Percentiles rank a stretch among this genome's conserved stretches.
Conservation (phyloP, 305 asterid genomes). For the Fraxinus sp. region DNA sequence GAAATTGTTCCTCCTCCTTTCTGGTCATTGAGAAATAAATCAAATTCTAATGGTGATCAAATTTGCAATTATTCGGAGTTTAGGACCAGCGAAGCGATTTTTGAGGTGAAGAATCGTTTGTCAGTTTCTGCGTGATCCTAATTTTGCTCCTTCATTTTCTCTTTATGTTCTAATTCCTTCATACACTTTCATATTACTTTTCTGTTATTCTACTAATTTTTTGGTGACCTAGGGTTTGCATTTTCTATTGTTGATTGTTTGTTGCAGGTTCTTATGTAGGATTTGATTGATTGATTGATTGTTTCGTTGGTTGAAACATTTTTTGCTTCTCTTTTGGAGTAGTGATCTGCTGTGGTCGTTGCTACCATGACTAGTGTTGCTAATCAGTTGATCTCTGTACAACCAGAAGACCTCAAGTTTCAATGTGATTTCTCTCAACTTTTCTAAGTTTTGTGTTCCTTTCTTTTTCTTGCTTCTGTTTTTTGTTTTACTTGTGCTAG, state of each 20-base stretch:
- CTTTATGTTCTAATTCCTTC: background rate
- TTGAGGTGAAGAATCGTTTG: background rate
- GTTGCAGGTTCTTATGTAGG: background rate
- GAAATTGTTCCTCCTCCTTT: background rate
- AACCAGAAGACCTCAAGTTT: slow-evolving; percentile 74
- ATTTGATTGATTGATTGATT: background rate
- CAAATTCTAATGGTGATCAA: background rate
- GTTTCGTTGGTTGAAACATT: background rate
- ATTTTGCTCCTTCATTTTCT: background rate
- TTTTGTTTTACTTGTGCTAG: background rate
- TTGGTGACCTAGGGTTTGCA: background rate
- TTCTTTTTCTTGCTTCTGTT: background rate
- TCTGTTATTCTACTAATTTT: background rate
- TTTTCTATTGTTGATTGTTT: background rate
- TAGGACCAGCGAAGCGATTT: background rate
- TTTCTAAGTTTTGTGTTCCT: background rate
- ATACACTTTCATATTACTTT: background rate
- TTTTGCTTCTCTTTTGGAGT: background rate
- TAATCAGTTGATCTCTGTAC: slow-evolving; percentile 55
- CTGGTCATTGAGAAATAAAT: background rate
- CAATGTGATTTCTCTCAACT: slow-evolving; percentile 39
- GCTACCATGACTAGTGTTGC: slow-evolving; percentile 47
- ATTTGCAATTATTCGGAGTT: background rate
- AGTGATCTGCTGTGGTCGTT: slow-evolving; percentile 30
- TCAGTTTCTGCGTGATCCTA: background rate